Conservation (phyloP, 2,329 filamentous ascomycete species). For the Penicillium sp. region DNA sequence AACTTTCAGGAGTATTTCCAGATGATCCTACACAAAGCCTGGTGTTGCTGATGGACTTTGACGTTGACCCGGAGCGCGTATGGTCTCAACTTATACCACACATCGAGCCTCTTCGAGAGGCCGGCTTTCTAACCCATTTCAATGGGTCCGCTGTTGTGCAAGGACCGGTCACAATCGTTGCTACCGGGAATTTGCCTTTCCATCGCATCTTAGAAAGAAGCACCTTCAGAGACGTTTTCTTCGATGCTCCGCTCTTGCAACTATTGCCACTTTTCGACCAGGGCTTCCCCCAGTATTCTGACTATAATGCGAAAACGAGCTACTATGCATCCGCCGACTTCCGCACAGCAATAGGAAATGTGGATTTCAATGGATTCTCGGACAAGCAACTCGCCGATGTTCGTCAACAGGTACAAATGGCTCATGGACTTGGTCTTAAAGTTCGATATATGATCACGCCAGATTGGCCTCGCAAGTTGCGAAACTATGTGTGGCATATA, state of each 20-base stretch:
- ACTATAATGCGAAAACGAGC: background rate
- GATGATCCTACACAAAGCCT: background rate
- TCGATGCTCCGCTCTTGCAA: constrained; percentile 1
- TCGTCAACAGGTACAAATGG: background rate
- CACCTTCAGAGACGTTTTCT: background rate
- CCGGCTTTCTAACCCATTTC: constrained; percentile 3
- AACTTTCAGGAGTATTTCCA: background rate
- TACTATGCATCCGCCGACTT: constrained; percentile 4
- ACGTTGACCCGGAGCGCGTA: background rate
- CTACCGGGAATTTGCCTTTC: constrained; percentile 5
- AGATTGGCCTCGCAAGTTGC: background rate
- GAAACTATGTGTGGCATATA: constrained; percentile 1
- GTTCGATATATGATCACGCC: constrained; percentile 1
- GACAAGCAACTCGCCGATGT: background rate
- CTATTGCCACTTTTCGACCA: background rate
- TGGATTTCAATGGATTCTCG: background rate
- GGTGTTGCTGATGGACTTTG: background rate
- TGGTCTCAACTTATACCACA: constrained; percentile 1
- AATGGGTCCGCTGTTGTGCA: constrained; percentile 1
- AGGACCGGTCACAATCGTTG: constrained; percentile 9
- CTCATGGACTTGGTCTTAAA: background rate
- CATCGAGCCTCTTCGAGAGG: constrained; percentile 1
- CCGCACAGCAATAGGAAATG: background rate
- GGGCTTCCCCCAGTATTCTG: background rate
- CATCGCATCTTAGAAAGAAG: background rate